These are phyloP conservation scores for Allium cepa DNA, from an alignment of 106 monocot genomes.

Conservation along the genomic window DNA sequence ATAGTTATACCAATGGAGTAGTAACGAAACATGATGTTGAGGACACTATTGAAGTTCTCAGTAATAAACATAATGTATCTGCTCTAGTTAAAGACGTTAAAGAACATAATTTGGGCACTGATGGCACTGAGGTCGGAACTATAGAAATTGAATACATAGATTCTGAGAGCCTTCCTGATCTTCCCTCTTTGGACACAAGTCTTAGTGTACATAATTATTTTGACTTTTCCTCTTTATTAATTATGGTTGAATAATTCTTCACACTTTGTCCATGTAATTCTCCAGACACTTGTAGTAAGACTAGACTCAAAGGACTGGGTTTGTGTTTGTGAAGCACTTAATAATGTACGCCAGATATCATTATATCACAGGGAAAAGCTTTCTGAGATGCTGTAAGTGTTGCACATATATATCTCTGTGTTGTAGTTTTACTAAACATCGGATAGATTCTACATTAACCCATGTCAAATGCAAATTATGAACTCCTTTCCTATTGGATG, in stretches of 20 bases:
- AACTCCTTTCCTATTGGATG: background rate
- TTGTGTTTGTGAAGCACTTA: conserved; percentile 85
- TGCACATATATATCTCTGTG: background rate
- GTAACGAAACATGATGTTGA: conserved; percentile 30
- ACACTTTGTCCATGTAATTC: background rate
- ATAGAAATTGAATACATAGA: conserved; percentile 88
- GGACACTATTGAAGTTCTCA: conserved; percentile 20
- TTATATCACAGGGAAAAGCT: conserved; percentile 82
- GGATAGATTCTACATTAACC: background rate
- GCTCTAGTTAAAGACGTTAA: conserved; percentile 8
- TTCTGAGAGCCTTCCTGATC: conserved; percentile 72
- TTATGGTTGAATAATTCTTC: no score
- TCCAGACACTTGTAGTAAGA: conserved; percentile 61
- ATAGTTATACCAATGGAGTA: conserved; percentile 31
- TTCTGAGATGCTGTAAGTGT: conserved; percentile 65
- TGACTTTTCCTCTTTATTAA: no score
- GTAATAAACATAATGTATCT: conserved; percentile 23
- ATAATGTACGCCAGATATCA: conserved; percentile 92
- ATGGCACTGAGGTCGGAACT: conserved; percentile 31
- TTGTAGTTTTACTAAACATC: background rate
- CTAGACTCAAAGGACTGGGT: conserved; percentile 94
- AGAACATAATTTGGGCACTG: conserved; percentile 18
- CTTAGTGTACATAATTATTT: conserved; percentile 34
- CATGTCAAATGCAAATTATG: background rate
- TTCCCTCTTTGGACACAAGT: conserved; percentile 47